Base-by-base conservation (phyloP, 2,329 filamentous ascomycete species). In the Aspergillus pseudoglaucus region DNA sequence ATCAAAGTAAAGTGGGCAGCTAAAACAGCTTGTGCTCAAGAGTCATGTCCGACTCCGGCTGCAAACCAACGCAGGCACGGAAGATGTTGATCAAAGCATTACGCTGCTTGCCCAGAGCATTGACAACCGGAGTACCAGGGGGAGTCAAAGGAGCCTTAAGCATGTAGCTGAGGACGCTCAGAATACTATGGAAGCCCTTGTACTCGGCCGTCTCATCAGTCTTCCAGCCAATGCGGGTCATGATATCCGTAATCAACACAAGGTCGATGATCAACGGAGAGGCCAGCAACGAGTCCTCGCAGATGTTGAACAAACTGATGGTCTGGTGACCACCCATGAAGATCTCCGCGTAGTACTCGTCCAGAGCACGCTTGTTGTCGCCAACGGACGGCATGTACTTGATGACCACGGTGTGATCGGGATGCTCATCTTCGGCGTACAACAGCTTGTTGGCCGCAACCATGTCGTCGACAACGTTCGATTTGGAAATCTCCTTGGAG, bases 321-420 rank as follows among this genome's bases (percentile, higher is more conserved):
- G 90, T 97, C 78, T 98, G 93, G 75, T 97, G 93, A 38, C 93
- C 93, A 58, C 93, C 93, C 74, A 97, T 81, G 81, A 98, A 98
- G 73, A 98, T 97, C 79, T 98, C 91, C 47, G 90, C 93, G 61
- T 96, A 96, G 81, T 98, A 98, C 79, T 98, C 93, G 65, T 98
- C 93, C 47, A 98, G 80, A 47, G 93, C 93, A 67, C 93, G 90
- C 83, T 98, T 98, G 81, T 96, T 94, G 75, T 98, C 93, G 53
- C 93, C 93, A 43, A 98, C 93, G 54, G 90, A 89, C 32, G 93
- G 93, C 90, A 98, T 95, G 79, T 98, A 98, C 82, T 98, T 98
- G 83, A 98, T 98, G 60, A 98, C 93, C 51, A 98, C 93, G 51
- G 88, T 94, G 77, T 98, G 93, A 69, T 98, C 90, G 2, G 93